Evolutionary conservation across 306 rosid genomes (phyloP), one percentile per base, ranked within the genome.

Genomic region (Abrus pulchellus): DNA sequence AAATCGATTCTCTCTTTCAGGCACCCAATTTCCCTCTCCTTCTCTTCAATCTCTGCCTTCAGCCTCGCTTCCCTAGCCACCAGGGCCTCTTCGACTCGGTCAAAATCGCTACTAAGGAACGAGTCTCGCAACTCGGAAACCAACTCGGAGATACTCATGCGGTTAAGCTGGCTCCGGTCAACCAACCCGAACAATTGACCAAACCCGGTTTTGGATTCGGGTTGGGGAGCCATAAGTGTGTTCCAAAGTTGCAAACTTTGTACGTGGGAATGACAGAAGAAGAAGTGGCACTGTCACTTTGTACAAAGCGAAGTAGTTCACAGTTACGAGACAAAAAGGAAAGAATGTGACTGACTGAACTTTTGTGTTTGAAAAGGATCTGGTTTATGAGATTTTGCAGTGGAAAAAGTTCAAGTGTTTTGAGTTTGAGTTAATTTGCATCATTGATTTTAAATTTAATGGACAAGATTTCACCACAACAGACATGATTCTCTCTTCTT

Each of bases 41-140:
- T 80, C 28, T 75, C 32, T 40, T 80, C 75, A 28, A 80, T 64
- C 50, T 75, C 70, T 1, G 32, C 41, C 12, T 20, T 45, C 32
- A 79, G 73, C 63, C 0, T 59, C 11, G 52, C 50, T 9, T 79
- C 87, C 38, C 84, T 80, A 0, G 53, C 68, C 11, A 79, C 12
- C 36, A 84, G 48, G 28, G 45, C 7, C 60, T 29, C 27, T 20
- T 84, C 87, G 0, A 79, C 84, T 1, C 45, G 52, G 40, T 79
- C 78, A 8, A 84, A 84, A 47, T 84, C 81, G 13, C 33, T 3
- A 3, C 1, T 11, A 29, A 11, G 73, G 38, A 84, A 79, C 6
- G 84, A 12, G 52, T 12, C 81, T 5, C 84, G 54, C 41, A 84
- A 28, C 54, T 74, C 55, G 0, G 74, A 74, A 28, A 84, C 2